Conservation (phyloP, 192 early-diverging fungal species). For the Coemansia interrupta region DNA sequence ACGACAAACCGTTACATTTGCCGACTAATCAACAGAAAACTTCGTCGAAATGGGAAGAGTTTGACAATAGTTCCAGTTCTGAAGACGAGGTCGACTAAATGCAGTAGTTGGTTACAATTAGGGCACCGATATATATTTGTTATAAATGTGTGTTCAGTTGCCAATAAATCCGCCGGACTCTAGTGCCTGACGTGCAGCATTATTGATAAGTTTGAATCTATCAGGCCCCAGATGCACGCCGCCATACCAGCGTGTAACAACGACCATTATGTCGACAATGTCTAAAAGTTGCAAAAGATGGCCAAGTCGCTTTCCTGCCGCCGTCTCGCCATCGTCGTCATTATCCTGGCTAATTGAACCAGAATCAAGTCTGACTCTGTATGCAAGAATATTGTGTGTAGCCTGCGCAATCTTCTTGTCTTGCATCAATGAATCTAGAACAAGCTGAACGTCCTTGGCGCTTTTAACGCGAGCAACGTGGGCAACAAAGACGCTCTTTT, state of each 20-base stretch:
- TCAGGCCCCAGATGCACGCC: constrained; percentile 79
- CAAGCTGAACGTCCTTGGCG: constrained; percentile 56
- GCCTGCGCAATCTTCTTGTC: constrained; percentile 79
- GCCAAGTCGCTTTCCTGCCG: constrained; percentile 78
- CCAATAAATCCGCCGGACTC: constrained; percentile 60
- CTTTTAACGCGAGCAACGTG: constrained; percentile 63
- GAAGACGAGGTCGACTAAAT: not conserved
- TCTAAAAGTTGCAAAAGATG: constrained; percentile 79
- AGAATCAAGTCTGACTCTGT: constrained; percentile 61
- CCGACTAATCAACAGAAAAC: not conserved
- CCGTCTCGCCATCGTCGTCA: constrained; percentile 94
- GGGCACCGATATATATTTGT: not conserved
- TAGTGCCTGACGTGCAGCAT: constrained; percentile 66
- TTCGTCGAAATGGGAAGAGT: constrained; percentile 16
- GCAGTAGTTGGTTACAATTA: not conserved
- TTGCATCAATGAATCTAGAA: constrained; percentile 51
- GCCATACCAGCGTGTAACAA: constrained; percentile 87
- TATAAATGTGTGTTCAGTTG: not conserved
- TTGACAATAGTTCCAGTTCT: constrained; percentile 5
- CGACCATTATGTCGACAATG: constrained; percentile 69
- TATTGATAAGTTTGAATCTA: constrained; percentile 92
- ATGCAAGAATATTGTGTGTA: constrained; percentile 90
- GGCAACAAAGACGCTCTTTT: constrained; percentile 82
- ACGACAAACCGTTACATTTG: not conserved
- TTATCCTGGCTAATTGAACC: constrained; percentile 64